Evolutionary conservation across 768 basidiomycete genomes (phyloP), one percentile per base, ranked within the genome.

Genomic region (Ramaria rubella): DNA sequence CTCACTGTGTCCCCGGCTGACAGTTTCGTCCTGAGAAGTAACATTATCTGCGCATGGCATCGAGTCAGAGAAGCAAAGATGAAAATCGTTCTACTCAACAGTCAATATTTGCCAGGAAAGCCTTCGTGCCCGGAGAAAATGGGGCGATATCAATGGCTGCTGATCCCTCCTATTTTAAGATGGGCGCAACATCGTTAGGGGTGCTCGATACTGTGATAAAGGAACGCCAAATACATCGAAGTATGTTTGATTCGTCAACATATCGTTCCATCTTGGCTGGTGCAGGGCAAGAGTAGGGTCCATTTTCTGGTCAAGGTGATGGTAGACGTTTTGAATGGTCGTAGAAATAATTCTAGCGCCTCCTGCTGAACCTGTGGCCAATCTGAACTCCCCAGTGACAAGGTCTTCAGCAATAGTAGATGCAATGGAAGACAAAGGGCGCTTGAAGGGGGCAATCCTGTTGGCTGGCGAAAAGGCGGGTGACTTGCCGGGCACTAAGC

Each of bases 341-440:
- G 70, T 66, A 11, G 72, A 73, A 58, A 72, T 71, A 64, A 72
- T 72, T 19, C 65, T 60, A 19, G 61, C 61, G 9, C 73, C 73
- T 12, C 73, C 73, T 11, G 72, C 73, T 0, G 68, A 67, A 29
- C 73, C 73, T 70, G n/a, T 73, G 7, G 72, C 70, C 50, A 72
- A 68, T 26, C 65, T 58, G 27, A 75, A 59, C 44, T 70, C 64
- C 4, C 73, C 72, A 0, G 62, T 66, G 0, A 64, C 58, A 26
- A 68, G 62, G 55, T 73, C 65, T 57, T 75, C 73, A 8, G 68
- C 71, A 52, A 75, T 71, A 21, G 66, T 66, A 21, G 68, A 68
- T 5, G 67, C 50, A 50, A 68, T 69, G n/a, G 64, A 66, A 6
- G 64, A 66, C 50, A 66, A 68, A 1, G 72, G 73, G 19, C 72